Conservation (phyloP, 2,329 filamentous ascomycete species). For the Ilyonectria robusta region DNA sequence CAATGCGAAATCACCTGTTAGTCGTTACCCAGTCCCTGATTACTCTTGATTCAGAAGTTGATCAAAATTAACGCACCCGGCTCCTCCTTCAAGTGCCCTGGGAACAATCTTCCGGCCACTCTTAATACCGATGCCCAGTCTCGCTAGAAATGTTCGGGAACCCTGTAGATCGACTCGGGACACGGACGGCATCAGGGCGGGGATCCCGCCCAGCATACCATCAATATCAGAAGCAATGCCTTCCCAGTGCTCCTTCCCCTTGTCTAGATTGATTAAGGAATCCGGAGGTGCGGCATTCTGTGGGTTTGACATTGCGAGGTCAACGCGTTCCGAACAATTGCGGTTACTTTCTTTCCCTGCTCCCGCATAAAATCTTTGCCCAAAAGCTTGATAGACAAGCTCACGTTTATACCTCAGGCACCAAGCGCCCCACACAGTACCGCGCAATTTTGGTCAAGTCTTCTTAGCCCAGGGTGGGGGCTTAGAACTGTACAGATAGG, state of each 20-base stretch:
- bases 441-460: too few species aligned
- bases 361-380: not conserved
- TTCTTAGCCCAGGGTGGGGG: too few species aligned
- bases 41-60: not conserved
- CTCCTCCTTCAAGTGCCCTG: constrained; percentile 55
- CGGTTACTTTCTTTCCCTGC: too few species aligned
- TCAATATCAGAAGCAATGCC: constrained; percentile 62
- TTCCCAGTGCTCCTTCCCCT: constrained; percentile 64
- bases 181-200: constrained; percentile 61
- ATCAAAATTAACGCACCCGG: constrained; percentile 51
- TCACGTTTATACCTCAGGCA: too few species aligned
- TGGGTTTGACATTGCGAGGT: not conserved
- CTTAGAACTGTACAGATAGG: too few species aligned
- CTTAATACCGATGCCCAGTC: constrained; percentile 65
- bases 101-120: constrained; percentile 50
- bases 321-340: too few species aligned
- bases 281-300: constrained; percentile 42
- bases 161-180: constrained; percentile 78
- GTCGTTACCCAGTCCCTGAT: not conserved
- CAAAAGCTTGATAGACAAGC: too few species aligned
- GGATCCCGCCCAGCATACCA: constrained; percentile 85
- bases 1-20: not conserved
- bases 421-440: too few species aligned
- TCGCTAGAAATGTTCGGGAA: constrained; percentile 78
- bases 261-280: constrained; percentile 52